Evolutionary conservation across 768 basidiomycete genomes (phyloP).

Genomic region (Auriscalpium orientale): DNA sequence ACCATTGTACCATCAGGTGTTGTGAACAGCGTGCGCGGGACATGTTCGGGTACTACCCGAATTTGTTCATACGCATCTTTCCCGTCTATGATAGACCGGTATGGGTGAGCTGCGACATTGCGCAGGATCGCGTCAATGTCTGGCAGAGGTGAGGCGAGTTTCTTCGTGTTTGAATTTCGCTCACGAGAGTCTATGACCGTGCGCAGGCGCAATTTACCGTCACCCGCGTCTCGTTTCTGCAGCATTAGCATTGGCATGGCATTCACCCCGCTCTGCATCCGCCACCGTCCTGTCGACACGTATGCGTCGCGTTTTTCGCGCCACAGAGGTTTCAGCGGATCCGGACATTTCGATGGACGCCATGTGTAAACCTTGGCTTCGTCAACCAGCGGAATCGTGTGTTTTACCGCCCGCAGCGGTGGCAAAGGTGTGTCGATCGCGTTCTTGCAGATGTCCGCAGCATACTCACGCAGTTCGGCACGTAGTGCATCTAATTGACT

Average conservation of each 20-base stretch:
- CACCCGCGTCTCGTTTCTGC: constrained; percentile 19
- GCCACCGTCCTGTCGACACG: constrained; percentile 25
- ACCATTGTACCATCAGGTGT: constrained; percentile 34
- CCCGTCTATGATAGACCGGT: constrained; percentile 21
- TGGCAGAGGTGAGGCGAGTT: constrained; percentile 21
- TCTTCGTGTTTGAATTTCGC: constrained; percentile 25
- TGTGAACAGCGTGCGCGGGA: constrained; percentile 2
- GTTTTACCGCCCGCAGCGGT: constrained; percentile 27
- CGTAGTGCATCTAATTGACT: background rate
- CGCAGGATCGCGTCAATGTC: constrained; percentile 22
- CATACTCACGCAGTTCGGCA: constrained; percentile 13
- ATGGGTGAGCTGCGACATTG: constrained; percentile 13
- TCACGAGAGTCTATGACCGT: constrained; percentile 21
- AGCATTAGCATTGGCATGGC: constrained; percentile 28
- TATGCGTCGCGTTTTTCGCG: constrained; percentile 24
- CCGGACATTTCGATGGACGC: constrained; percentile 30
- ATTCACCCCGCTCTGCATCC: constrained; percentile 19
- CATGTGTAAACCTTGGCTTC: constrained; percentile 25
- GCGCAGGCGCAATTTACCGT: constrained; percentile 14
- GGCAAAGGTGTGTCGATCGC: constrained; percentile 17
- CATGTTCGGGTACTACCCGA: constrained; percentile 18
- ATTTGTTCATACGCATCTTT: constrained; percentile 29
- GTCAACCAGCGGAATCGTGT: constrained; percentile 29
- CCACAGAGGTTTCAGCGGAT: constrained; percentile 21
- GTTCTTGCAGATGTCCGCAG: constrained; percentile 11